Percentiles rank a stretch among this genome's conserved stretches.
Evolutionary conservation across 140 eudicot genomes (phyloP).

Genomic region (Anethum foeniculum): DNA sequence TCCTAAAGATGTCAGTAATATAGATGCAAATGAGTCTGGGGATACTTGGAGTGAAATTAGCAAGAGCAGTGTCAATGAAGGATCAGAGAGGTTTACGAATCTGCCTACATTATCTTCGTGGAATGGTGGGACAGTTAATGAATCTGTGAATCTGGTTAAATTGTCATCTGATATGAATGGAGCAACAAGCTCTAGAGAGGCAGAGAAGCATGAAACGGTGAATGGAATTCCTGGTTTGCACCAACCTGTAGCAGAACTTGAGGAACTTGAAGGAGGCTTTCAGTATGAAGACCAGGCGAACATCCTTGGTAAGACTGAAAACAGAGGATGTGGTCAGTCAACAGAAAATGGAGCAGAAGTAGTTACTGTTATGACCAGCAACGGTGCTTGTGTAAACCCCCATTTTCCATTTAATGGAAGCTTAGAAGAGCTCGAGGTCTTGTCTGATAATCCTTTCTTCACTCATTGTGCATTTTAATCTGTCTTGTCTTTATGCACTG

Average conservation of each 20-base stretch:
- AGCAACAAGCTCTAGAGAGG: conserved; percentile 27
- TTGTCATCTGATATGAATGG: background rate
- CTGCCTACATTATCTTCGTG: conserved; percentile 3
- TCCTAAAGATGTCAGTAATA: conserved; percentile 10
- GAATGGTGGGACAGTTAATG: conserved; percentile 24
- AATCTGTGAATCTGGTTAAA: background rate
- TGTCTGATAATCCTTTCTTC: conserved; percentile 13
- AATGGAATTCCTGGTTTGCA: conserved; percentile 32
- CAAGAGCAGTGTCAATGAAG: conserved; percentile 15
- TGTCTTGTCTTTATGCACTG: background rate
- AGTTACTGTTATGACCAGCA: conserved; percentile 18
- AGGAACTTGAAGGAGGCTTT: conserved; percentile 37
- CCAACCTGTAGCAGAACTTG: conserved; percentile 26
- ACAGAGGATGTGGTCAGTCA: conserved; percentile 22
- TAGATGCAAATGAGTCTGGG: conserved; percentile 5
- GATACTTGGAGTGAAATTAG: conserved; percentile 13
- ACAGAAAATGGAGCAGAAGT: conserved; percentile 21
- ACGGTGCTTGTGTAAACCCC: conserved; percentile 17
- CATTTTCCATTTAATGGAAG: conserved; percentile 28
- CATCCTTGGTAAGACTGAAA: conserved; percentile 12
- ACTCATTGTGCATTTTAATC: background rate
- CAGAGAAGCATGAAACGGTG: conserved; percentile 34
- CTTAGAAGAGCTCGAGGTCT: conserved; percentile 94
- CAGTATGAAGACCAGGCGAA: conserved; percentile 17
- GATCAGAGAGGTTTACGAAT: conserved; percentile 14